Evolutionary conservation across 306 rosid genomes (phyloP), one percentile per base, ranked within the genome.

Genomic region (Quercus agrifolia): DNA sequence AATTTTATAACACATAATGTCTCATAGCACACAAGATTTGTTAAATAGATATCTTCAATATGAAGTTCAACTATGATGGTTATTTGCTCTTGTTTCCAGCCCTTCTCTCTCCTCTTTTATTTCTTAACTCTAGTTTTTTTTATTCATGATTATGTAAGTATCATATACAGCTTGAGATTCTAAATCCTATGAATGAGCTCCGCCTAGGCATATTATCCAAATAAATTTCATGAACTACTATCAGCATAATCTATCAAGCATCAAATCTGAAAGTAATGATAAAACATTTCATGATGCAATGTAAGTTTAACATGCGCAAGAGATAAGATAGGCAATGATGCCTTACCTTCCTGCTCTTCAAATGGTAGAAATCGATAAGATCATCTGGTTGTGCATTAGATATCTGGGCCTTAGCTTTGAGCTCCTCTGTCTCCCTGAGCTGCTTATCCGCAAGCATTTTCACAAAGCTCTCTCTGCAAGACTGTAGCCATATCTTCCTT

Each of bases 361-460:
- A 82, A 90, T 96, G 99, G 89, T 93, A 93, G 81, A 96, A 96
- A 70, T 93, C 99, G 82, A 96, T 96, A 70, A 96, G 98, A 83
- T 96, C 99, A 78, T 96, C 98, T 13, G 99, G 99, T 74, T 96
- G 99, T 28, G 98, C 97, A 87, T 93, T 87, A 67, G 91, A 89
- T 79, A 90, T 89, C 74, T 91, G 97, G 21, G 99, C 93, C 90
- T 87, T 90, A 3, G 96, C 98, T 80, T 86, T 91, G 78, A 81
- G 86, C 81, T 96, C 99, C 85, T 93, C 97, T 3, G 90, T 90
- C 85, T 96, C 98, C 11, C 91, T 87, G 23, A 17, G 89, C 88
- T 96, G 96, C 87, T 96, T 96, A 83, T 96, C 99, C 6, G 92
- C 94, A 46, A 96, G 98, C 99, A 93, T 96, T 80, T 90, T 90